phyloP scores from a whole-genome alignment of 257 asterid species.

The Salvia splendens region DNA sequence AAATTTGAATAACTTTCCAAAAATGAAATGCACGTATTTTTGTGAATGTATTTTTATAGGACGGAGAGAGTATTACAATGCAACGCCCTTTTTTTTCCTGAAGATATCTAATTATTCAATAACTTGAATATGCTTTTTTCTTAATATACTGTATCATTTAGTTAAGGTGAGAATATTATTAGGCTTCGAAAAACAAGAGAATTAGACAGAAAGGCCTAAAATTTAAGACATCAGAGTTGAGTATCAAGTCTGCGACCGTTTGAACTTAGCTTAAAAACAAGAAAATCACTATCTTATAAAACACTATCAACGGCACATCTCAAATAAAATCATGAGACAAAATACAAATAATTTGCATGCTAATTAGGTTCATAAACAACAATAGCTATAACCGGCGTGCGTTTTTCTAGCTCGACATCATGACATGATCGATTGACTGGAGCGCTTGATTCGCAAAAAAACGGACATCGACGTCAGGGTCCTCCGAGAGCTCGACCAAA shows the following conservation, averaged over 20 bases:
- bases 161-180: background rate
- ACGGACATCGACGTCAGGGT: conserved; percentile 93
- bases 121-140: no score
- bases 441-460: conserved; percentile 83
- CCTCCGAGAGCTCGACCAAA: conserved; percentile 84
- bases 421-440: conserved; percentile 65
- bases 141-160: no score
- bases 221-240: conserved; percentile 6
- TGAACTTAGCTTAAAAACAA: conserved; percentile 14
- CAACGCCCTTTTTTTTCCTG: no score
- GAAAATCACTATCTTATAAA: conserved; percentile 23
- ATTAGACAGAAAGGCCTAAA: conserved; percentile 9
- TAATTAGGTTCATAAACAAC: conserved; percentile 15
- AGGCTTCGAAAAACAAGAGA: background rate
- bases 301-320: conserved; percentile 17
- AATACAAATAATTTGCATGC: background rate
- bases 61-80: no score
- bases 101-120: no score
- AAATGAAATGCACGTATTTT: no score
- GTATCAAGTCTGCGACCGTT: conserved; percentile 19
- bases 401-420: conserved; percentile 61
- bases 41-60: no score
- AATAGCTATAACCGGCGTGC: conserved; percentile 1
- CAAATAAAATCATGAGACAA: conserved; percentile 9
- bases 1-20: no score